phyloP scores from a whole-genome alignment of 768 basidiomycete genomes.

The Boletus reticuloceps region DNA sequence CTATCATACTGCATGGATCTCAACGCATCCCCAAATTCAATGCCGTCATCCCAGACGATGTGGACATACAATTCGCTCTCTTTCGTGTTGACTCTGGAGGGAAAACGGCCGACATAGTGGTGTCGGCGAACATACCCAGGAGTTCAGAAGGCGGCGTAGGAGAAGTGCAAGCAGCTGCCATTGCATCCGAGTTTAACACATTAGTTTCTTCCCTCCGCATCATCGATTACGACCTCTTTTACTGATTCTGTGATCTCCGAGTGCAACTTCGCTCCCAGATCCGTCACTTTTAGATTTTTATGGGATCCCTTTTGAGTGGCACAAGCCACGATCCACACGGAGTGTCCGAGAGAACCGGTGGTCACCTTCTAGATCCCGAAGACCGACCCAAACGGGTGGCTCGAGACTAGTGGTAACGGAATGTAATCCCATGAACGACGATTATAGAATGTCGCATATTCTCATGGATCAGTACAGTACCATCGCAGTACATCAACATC shows the following conservation, averaged over 20 bases:
- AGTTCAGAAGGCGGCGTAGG: slow-evolving; percentile 31
- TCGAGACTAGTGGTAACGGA: neutral
- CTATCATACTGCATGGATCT: slow-evolving; percentile 61
- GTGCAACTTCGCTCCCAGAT: no score
- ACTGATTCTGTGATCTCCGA: slow-evolving; percentile 40
- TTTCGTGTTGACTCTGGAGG: slow-evolving; percentile 59
- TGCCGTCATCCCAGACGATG: slow-evolving; percentile 53
- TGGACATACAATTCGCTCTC: slow-evolving; percentile 76
- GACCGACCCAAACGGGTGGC: no score
- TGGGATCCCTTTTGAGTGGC: neutral
- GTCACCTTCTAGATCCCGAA: no score
- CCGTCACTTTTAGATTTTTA: neutral
- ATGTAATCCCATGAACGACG: no score
- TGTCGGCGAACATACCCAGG: slow-evolving; percentile 81
- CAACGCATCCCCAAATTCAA: slow-evolving; percentile 83
- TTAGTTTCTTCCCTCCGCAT: slow-evolving; percentile 63
- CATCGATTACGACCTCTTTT: slow-evolving; percentile 69
- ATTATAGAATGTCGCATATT: neutral
- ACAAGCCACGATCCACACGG: neutral
- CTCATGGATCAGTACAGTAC: slow-evolving; percentile 1
- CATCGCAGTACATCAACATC: neutral
- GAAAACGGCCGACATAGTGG: slow-evolving; percentile 77
- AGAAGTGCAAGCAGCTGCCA: slow-evolving; percentile 31
- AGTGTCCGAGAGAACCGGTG: neutral
- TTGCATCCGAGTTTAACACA: slow-evolving; percentile 49